phyloP scores from a whole-genome alignment of 2,329 filamentous ascomycete genomes.

The Ophiostoma triangulosporum region DNA sequence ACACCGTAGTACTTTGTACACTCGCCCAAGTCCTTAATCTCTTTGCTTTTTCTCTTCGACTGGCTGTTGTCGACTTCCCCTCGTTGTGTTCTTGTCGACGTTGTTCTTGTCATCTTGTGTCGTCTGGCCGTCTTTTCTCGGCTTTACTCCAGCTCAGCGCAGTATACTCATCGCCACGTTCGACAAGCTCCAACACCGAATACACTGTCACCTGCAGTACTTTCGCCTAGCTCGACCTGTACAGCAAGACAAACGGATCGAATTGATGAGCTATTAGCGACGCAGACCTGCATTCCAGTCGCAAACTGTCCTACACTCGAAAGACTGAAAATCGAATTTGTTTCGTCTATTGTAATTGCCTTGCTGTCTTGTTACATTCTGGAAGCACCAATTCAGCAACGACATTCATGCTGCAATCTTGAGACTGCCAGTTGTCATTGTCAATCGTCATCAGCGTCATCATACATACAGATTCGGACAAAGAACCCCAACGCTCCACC shows the following conservation, averaged over 20 bases:
- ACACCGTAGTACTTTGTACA: background rate
- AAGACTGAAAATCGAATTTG: background rate
- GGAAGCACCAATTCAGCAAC: background rate
- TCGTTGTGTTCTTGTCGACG: background rate
- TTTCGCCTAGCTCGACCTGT: background rate
- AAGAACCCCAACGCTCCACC: background rate
- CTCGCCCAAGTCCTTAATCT: background rate
- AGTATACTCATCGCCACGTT: too few species aligned
- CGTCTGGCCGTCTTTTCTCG: too few species aligned
- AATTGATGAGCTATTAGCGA: conserved; percentile 1
- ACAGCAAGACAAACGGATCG: background rate
- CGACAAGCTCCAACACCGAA: too few species aligned
- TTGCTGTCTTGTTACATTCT: background rate
- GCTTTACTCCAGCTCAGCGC: background rate
- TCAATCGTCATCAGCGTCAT: background rate
- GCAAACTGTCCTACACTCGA: conserved; percentile 1
- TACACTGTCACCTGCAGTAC: background rate
- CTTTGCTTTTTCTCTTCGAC: background rate
- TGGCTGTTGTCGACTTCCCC: background rate
- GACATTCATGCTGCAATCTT: background rate
- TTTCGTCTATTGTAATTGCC: background rate
- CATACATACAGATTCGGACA: background rate
- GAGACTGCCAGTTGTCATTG: background rate
- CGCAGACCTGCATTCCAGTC: conserved; percentile 4
- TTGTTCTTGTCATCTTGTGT: background rate